Percentiles rank a stretch among this genome's conserved stretches.
Evolutionary conservation across 2,329 filamentous ascomycete species (phyloP).

Genomic region (Bertia moriformis): DNA sequence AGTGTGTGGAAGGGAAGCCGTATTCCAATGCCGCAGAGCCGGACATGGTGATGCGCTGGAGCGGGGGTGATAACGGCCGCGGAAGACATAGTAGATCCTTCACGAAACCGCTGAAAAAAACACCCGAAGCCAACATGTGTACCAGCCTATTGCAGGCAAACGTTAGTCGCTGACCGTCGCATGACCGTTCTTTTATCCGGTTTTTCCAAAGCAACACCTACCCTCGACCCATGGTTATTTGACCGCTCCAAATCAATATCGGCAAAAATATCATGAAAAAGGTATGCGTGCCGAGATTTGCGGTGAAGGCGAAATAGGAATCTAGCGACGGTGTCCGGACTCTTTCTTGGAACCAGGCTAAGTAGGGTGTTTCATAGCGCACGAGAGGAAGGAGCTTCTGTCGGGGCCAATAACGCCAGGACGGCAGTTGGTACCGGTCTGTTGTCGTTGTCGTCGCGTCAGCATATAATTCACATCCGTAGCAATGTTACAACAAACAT

Average conservation of each 20-base stretch:
- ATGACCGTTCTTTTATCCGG: no score
- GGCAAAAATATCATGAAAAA: conserved; percentile 66
- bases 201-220: conserved; percentile 26
- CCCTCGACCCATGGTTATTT: conserved; percentile 51
- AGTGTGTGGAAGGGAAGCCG: conserved; percentile 63
- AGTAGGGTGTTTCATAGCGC: conserved; percentile 58
- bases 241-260: conserved; percentile 62
- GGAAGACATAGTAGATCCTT: conserved; percentile 62
- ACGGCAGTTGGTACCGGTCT: conserved; percentile 49
- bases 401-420: conserved; percentile 53
- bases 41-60: conserved; percentile 63
- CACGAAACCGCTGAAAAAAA: conserved; percentile 52
- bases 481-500: no score
- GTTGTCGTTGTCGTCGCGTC: conserved; percentile 4
- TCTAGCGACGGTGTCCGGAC: conserved; percentile 51
- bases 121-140: conserved; percentile 39
- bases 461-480: no score
- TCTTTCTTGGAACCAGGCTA: conserved; percentile 52
- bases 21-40: conserved; percentile 61
- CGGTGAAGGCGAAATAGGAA: conserved; percentile 60
- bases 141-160: conserved; percentile 21
- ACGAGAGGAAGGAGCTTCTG: conserved; percentile 53
- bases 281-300: conserved; percentile 62
- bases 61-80: conserved; percentile 54
- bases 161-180: no score